phyloP scores from a whole-genome alignment of 352 stramenopile species.

The Phytophthora citrophthora region DNA sequence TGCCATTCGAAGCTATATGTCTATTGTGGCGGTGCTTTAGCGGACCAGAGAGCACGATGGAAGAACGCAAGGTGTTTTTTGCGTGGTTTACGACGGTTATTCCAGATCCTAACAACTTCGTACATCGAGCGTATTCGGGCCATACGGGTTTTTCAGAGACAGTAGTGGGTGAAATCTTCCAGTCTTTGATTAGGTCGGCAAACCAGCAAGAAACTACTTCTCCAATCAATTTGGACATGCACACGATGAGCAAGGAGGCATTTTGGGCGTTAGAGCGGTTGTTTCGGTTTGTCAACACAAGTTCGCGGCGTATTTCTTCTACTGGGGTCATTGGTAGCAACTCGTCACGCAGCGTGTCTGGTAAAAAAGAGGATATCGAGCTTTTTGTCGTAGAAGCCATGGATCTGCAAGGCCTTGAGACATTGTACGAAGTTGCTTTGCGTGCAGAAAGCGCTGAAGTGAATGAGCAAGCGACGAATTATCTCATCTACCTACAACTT shows the following conservation, averaged over 20 bases:
- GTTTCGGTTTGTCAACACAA: slow-evolving; percentile 73
- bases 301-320: slow-evolving; percentile 44
- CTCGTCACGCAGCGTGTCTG: slow-evolving; percentile 12
- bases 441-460: slow-evolving; percentile 46
- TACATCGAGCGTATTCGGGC: slow-evolving; percentile 66
- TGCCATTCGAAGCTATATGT: slow-evolving; percentile 67
- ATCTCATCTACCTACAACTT: slow-evolving; percentile 75
- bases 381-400: slow-evolving; percentile 67
- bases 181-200: slow-evolving; percentile 44
- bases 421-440: slow-evolving; percentile 60
- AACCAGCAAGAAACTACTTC: slow-evolving; percentile 12
- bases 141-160: slow-evolving; percentile 66
- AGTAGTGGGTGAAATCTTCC: slow-evolving; percentile 58
- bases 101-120: slow-evolving; percentile 72
- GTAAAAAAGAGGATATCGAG: slow-evolving; percentile 23
- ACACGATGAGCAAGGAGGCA: slow-evolving; percentile 54
- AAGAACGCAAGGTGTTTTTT: slow-evolving; percentile 72
- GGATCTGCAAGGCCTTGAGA: slow-evolving; percentile 66
- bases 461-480: slow-evolving; percentile 63
- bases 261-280: slow-evolving; percentile 66
- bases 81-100: slow-evolving; percentile 74
- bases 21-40: slow-evolving; percentile 71
- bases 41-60: slow-evolving; percentile 31
- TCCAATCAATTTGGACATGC: slow-evolving; percentile 54
- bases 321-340: slow-evolving; percentile 32